A percentile compares a stretch with the other conserved stretches of the same genome.
Evolutionary conservation across 192 early-diverging fungal genomes (phyloP).

Genomic region (Borealophlyctis nickersoniae): DNA sequence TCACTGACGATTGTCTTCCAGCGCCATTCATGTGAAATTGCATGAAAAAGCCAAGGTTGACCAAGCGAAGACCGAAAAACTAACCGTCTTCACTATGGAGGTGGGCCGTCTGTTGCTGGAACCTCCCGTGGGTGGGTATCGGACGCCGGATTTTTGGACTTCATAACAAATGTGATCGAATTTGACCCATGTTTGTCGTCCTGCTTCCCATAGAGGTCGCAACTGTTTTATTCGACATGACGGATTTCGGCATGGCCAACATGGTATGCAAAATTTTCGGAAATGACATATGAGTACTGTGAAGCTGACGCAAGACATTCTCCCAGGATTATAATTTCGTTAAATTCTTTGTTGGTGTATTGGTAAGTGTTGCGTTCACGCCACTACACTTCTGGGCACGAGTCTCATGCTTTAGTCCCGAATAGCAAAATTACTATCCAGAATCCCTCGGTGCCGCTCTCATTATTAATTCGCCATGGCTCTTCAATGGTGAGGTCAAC

Average conservation of each 20-base stretch:
- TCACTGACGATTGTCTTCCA: too few species aligned
- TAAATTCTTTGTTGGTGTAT: constrained; percentile 72
- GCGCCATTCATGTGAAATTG: constrained; percentile 42
- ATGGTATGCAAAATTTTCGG: constrained; percentile 46
- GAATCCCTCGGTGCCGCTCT: constrained; percentile 79
- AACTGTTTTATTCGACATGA: constrained; percentile 73
- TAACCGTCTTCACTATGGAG: constrained; percentile 52
- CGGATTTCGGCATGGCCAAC: constrained; percentile 70
- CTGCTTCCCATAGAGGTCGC: too few species aligned
- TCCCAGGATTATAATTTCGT: constrained; percentile 68
- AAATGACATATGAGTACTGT: too few species aligned
- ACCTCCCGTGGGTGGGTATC: constrained; percentile 43
- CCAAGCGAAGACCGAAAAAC: constrained; percentile 12
- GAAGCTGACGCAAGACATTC: too few species aligned
- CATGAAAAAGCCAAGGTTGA: constrained; percentile 48
- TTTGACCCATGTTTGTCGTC: too few species aligned
- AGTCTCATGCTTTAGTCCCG: not conserved
- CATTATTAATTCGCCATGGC: constrained; percentile 85
- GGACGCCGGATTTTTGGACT: too few species aligned
- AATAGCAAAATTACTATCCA: constrained; percentile 78
- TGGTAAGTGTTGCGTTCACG: constrained; percentile 26
- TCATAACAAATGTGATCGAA: too few species aligned
- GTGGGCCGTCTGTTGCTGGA: constrained; percentile 50
- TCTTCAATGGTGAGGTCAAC: constrained; percentile 62
- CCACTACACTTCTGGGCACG: not conserved